A percentile compares a stretch with the other conserved stretches of the same genome.
These are phyloP conservation scores for Scheffersomyces amazonensis DNA, from an alignment of 805 yeast species.

Conservation along the genomic window DNA sequence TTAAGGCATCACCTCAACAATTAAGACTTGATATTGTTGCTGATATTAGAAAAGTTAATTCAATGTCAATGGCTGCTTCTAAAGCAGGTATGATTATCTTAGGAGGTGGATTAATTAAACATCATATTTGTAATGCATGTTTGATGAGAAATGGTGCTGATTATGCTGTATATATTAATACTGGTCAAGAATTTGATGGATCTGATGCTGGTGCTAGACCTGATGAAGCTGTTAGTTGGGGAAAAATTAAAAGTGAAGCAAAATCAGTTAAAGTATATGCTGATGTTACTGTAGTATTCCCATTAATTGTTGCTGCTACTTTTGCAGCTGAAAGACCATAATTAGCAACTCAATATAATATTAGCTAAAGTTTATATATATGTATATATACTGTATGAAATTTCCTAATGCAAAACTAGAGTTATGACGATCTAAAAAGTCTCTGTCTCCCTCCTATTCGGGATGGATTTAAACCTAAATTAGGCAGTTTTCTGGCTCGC, in stretches of 20 bases:
- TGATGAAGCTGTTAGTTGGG: slow-evolving; percentile 99
- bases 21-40: slow-evolving; percentile 88
- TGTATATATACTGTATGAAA: no score
- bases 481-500: no score
- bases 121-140: slow-evolving; percentile 97
- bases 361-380: no score
- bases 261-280: slow-evolving; percentile 88
- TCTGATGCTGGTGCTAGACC: slow-evolving; percentile 99
- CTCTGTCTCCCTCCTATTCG: no score
- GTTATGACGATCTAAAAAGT: not conserved
- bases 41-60: slow-evolving; percentile 87
- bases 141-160: slow-evolving; percentile 99
- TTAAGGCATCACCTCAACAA: slow-evolving; percentile 88
- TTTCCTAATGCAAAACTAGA: no score
- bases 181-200: slow-evolving; percentile 98
- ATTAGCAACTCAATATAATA: no score
- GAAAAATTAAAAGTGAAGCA: slow-evolving; percentile 95
- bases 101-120: slow-evolving; percentile 96
- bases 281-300: slow-evolving; percentile 93
- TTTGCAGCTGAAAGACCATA: slow-evolving; percentile 59
- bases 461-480: no score
- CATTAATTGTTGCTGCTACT: slow-evolving; percentile 96
- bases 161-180: slow-evolving; percentile 93
- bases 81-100: slow-evolving; percentile 93
- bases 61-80: slow-evolving; percentile 92